Evolutionary conservation across 495 filamentous ascomycete species (phyloP), one percentile per base, ranked within the genome.

Genomic region (Staphylotrichum longicolle): DNA sequence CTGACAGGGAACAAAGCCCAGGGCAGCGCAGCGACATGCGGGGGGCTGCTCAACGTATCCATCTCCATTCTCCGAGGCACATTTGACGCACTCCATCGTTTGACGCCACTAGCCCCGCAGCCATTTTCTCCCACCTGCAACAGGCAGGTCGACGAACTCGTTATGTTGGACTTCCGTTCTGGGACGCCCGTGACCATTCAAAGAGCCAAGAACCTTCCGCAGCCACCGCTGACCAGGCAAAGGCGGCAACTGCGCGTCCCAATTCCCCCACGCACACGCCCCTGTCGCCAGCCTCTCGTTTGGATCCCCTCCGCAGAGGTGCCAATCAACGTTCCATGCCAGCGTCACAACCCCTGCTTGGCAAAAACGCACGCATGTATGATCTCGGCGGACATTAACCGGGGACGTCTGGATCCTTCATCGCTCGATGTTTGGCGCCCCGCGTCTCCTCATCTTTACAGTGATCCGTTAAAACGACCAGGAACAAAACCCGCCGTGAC

Each of bases 281-380:
- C 57, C 20, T 51, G 42, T 20, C 49, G n/a, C 35, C 44, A 9
- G 33, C 62, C 57, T 50, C 56, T 64, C 57, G 56, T 59, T 60
- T 64, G 45, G 27, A 12, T 54, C 15, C 7, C 35, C n/a, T 56
- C 27, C 3, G 35, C 42, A 60, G 56, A 42, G 44, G 56, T 48
- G 47, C 37, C 48, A 32, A 3, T 10, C 45, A 41, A 57, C 49
- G 60, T 63, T 63, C 55, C 61, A 63, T 48, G 55, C 40, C 46
- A 35, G 34, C 34, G 42, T 62, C 60, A 41, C 40, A 42, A 51
- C 45, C 60, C 53, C 46, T 57, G 46, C 32, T 10, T 37, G 10
- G 27, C 30, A 39, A 35, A 35, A 47, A 52, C 34, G 32, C n/a
- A n/a, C 47, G n/a, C 58, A 14, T 60, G 44, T 15, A 12, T 39